Evolutionary conservation across 257 asterid species (phyloP).

Genomic region (Capsicum rhomboideum): DNA sequence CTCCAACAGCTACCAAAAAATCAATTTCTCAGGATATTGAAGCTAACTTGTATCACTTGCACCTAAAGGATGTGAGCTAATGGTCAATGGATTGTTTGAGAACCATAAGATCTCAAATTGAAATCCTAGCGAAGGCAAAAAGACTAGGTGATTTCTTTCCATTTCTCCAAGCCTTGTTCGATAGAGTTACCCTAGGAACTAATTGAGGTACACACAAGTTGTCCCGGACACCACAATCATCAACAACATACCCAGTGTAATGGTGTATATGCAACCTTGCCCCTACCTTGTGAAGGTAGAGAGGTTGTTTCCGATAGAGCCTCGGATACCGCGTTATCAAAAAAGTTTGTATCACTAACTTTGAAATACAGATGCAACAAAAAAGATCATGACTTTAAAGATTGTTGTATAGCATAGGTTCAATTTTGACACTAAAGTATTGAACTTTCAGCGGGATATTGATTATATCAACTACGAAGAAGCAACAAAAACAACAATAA

Average conservation of each 20-base stretch:
- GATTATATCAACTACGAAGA: background rate
- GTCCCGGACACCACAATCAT: too few species aligned
- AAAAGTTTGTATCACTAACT: background rate
- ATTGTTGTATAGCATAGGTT: background rate
- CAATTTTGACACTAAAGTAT: background rate
- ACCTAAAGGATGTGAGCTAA: background rate
- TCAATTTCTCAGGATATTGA: background rate
- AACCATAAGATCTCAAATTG: background rate
- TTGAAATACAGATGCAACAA: background rate
- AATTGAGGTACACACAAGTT: background rate
- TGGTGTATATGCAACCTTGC: too few species aligned
- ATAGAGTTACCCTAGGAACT: background rate
- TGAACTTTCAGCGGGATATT: background rate
- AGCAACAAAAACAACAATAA: background rate
- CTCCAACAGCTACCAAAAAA: slow-evolving; percentile 54
- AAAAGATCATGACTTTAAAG: background rate
- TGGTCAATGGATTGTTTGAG: background rate
- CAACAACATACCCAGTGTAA: too few species aligned
- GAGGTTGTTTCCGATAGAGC: too few species aligned
- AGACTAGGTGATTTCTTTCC: background rate
- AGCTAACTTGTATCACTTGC: background rate
- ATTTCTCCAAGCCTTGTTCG: background rate
- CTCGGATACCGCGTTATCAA: background rate
- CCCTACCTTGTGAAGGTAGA: too few species aligned
- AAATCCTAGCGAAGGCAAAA: background rate